Evolutionary conservation across 2,329 filamentous ascomycete species (phyloP).

Genomic region (Triangularia setosa): DNA sequence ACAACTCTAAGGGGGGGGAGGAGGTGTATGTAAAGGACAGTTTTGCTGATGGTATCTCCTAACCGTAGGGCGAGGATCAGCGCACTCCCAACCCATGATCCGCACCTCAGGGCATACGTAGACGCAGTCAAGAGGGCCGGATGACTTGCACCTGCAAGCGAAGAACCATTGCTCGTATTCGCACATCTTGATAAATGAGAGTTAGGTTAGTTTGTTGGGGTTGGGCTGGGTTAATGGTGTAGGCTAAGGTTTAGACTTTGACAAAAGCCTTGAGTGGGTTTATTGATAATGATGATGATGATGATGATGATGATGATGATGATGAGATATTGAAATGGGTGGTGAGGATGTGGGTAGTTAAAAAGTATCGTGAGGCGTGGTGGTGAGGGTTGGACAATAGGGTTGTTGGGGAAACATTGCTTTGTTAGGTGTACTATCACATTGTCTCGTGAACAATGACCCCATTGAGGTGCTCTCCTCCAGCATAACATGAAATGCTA

Average conservation of each 20-base stretch:
- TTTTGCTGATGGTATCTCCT: neutral
- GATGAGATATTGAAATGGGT: neutral
- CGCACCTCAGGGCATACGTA: neutral
- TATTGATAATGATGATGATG: neutral
- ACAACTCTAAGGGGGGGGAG: neutral
- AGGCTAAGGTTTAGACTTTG: neutral
- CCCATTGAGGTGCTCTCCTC: neutral
- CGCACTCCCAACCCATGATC: neutral
- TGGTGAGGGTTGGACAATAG: neutral
- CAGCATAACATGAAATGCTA: too few species aligned
- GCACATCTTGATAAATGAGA: neutral
- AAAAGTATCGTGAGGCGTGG: neutral
- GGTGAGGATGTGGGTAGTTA: neutral
- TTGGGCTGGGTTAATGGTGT: too few species aligned
- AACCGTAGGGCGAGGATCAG: neutral
- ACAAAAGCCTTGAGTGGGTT: neutral
- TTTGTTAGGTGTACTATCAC: neutral
- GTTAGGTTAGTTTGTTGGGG: too few species aligned
- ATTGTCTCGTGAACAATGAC: too few species aligned
- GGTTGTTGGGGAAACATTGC: neutral
- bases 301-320: neutral
- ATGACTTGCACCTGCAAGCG: neutral
- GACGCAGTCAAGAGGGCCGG: too few species aligned
- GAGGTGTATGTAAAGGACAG: neutral
- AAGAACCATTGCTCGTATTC: too few species aligned